Base-by-base conservation (phyloP, 371 early-diverging fungal species). In the Mortierella sp. region DNA sequence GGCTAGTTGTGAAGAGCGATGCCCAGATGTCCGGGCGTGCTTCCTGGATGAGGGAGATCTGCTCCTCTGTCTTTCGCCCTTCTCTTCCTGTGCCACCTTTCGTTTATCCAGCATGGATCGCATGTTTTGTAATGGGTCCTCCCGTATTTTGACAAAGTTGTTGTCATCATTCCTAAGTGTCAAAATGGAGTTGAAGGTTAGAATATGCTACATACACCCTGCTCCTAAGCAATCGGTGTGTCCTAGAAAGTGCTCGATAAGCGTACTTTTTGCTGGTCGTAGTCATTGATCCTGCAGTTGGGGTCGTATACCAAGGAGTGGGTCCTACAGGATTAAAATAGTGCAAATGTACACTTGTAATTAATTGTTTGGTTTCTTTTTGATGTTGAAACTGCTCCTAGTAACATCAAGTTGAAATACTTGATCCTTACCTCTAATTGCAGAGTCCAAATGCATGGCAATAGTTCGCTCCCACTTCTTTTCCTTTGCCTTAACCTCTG, bases 381-480 rank as follows among this genome's bases (percentile, higher is more conserved):
- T n/a, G n/a, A 68, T 24, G 21, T 2, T 0, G 6, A 3, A 3
- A 24, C 24, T 9, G 21, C n/a, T n/a, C 24, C n/a, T 24, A 21
- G 44, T 16, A 10, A 31, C 16, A 21, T 10, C 21, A 10, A 34
- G 1, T 11, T 38, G 38, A 38, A 10, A 24, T 34, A 9, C 24
- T 68, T 3, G 4, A 3, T 19, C 52, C 73, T 57, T 84, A 89
- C 91, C 90, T 89, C 88, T 85, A n/a, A 74, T 72, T 5, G 80
- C 88, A 47, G 91, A 88, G 70, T 90, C 94, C 28, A 95, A 88
- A 78, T 94, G 94, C 94, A 93, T 93, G 3, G 95, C 94, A 34
- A 90, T 82, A 50, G 92, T 89, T 65, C 90, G 89, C 26, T 93
- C 90, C 85, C 88, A 88, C 80, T 94, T 92, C 3, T 92, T 89